A percentile compares a stretch with the other conserved stretches of the same genome.
Conservation (phyloP, 2,329 filamentous ascomycete genomes). For the Tolypocladium amazonense region DNA sequence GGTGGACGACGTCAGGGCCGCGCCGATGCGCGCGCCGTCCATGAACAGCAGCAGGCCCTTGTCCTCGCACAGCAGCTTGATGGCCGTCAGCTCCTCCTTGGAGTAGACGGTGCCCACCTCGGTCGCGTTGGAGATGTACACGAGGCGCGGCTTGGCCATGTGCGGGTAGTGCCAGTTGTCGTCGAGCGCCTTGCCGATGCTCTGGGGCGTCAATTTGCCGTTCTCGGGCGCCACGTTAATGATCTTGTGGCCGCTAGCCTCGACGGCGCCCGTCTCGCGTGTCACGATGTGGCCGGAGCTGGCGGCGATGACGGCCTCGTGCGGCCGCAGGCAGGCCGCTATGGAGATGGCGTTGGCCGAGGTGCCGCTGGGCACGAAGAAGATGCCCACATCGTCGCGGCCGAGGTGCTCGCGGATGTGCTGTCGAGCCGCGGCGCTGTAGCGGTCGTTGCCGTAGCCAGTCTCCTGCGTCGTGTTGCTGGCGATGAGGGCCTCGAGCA, state of each 20-base stretch:
- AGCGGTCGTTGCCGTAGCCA: conserved; percentile 36
- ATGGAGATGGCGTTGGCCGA: conserved; percentile 42
- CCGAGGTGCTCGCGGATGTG: conserved; percentile 28
- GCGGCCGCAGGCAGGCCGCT: conserved; percentile 36
- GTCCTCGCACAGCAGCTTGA: conserved; percentile 31
- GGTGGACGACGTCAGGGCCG: conserved; percentile 28
- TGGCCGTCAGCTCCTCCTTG: conserved; percentile 26
- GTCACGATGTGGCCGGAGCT: conserved; percentile 38
- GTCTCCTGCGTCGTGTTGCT: conserved; percentile 34
- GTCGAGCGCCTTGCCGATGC: conserved; percentile 29
- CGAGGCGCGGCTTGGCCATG: conserved; percentile 38
- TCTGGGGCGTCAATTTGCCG: conserved; percentile 34
- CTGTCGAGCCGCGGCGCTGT: conserved; percentile 27
- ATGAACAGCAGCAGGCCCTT: conserved; percentile 31
- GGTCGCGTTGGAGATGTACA: conserved; percentile 41
- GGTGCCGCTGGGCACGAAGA: conserved; percentile 41
- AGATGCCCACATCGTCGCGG: conserved; percentile 30
- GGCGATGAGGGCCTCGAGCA: conserved; percentile 33
- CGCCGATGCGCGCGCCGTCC: conserved; percentile 35
- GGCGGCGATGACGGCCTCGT: conserved; percentile 40
- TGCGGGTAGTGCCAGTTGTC: conserved; percentile 41
- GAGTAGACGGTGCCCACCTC: conserved; percentile 39
- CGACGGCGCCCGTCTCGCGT: conserved; percentile 38
- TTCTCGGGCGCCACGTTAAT: conserved; percentile 33
- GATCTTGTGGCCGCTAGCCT: conserved; percentile 40